Conservation (phyloP, 805 yeast species). For the Nadsonia fulvescens region DNA sequence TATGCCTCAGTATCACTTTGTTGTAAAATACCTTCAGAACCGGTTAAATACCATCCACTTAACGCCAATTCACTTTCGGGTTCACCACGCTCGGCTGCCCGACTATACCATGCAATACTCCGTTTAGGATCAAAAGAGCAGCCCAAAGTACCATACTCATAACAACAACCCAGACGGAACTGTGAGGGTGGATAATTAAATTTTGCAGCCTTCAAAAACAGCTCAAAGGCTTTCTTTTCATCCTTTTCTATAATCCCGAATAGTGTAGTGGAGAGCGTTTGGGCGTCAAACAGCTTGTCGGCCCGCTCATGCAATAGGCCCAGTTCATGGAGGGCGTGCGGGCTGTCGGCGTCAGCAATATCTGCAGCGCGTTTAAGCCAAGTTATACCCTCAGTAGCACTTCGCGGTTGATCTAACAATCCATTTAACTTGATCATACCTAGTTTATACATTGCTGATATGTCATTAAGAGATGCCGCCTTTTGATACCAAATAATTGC, state of each 20-base stretch:
- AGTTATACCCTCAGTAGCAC: constrained; percentile 26
- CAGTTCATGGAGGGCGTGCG: constrained; percentile 41
- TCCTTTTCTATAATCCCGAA: constrained; percentile 11
- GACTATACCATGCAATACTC: constrained; percentile 57
- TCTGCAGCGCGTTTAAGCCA: constrained; percentile 37
- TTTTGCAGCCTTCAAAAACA: constrained; percentile 41
- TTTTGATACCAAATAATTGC: constrained; percentile 37
- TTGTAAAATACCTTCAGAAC: constrained; percentile 38
- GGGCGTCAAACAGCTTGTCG: constrained; percentile 13
- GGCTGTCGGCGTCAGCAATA: constrained; percentile 25
- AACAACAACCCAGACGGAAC: constrained; percentile 51
- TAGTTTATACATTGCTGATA: constrained; percentile 54
- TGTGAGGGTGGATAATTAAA: constrained; percentile 49
- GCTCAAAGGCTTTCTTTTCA: constrained; percentile 27
- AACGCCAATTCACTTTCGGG: constrained; percentile 53
- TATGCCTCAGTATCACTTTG: constrained; percentile 53
- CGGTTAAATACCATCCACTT: constrained; percentile 69
- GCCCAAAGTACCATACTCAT: constrained; percentile 48
- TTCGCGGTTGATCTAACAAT: constrained; percentile 21
- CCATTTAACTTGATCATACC: constrained; percentile 48
- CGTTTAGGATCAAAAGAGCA: constrained; percentile 34
- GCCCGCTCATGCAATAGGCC: constrained; percentile 37
- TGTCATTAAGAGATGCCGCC: constrained; percentile 46
- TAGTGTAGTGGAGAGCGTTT: constrained; percentile 7
- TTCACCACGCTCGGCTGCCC: constrained; percentile 47